Evolutionary conservation across 1,139 yeast species (phyloP).

Genomic region (Pichia sp.): DNA sequence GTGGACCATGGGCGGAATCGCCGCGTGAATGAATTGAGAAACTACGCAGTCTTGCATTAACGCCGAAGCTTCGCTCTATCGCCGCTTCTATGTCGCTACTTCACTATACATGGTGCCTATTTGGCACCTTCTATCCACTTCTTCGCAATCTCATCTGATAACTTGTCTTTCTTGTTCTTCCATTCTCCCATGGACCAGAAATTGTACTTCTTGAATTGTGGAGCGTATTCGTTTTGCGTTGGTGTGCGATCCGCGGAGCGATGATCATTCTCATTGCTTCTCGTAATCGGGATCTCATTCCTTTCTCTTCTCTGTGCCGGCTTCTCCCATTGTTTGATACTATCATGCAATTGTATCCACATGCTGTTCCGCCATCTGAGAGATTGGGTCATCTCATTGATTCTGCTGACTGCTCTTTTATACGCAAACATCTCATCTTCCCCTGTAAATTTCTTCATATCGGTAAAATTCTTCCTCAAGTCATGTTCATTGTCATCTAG

Average conservation of each 20-base stretch:
- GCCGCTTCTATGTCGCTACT: too few species aligned
- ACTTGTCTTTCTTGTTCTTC: conserved; percentile 41
- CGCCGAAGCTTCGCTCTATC: too few species aligned
- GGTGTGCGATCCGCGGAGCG: neutral
- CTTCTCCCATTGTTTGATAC: conserved; percentile 61
- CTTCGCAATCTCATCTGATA: conserved; percentile 47
- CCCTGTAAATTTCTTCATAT: conserved; percentile 58
- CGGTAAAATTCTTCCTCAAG: conserved; percentile 34
- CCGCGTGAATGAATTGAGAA: too few species aligned
- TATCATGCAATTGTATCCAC: conserved; percentile 50
- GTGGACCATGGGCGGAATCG: too few species aligned
- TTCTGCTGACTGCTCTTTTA: conserved; percentile 62
- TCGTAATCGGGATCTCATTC: neutral
- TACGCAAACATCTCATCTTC: conserved; percentile 75
- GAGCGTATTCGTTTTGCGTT: conserved; percentile 31
- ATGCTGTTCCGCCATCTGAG: conserved; percentile 42
- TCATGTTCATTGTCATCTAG: conserved; percentile 8
- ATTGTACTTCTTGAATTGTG: conserved; percentile 41
- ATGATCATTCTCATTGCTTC: too few species aligned
- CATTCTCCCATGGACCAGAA: conserved; percentile 65
- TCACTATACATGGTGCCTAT: too few species aligned
- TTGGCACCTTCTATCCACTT: conserved; percentile 38
- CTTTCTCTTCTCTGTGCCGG: neutral
- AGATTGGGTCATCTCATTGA: conserved; percentile 60
- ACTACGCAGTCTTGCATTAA: too few species aligned